Conservation (phyloP, 805 yeast species). For the Dipodascus geniculatus region DNA sequence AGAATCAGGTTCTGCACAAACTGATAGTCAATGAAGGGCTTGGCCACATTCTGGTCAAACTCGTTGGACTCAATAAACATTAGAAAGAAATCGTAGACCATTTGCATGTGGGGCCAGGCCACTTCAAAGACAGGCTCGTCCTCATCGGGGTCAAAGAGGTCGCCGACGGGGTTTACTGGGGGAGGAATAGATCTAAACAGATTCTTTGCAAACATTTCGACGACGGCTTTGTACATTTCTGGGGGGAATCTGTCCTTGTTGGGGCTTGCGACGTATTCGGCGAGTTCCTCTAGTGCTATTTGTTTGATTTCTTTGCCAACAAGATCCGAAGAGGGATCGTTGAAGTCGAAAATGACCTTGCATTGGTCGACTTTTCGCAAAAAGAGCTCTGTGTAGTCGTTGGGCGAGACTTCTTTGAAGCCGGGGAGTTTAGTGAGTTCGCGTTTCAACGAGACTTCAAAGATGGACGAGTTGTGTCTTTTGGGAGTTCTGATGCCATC, state of each 20-base stretch:
- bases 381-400: conserved; percentile 68
- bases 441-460: conserved; percentile 62
- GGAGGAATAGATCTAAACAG: conserved; percentile 96
- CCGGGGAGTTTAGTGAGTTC: conserved; percentile 68
- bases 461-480: conserved; percentile 84
- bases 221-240: conserved; percentile 80
- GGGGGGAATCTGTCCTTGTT: conserved; percentile 71
- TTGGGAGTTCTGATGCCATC: conserved; percentile 80
- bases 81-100: conserved; percentile 87
- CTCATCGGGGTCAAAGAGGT: conserved; percentile 93
- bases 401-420: conserved; percentile 79
- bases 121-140: conserved; percentile 95
- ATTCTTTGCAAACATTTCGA: conserved; percentile 79
- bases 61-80: conserved; percentile 91
- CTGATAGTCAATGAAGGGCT: conserved; percentile 84
- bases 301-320: conserved; percentile 89
- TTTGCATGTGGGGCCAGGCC: conserved; percentile 98
- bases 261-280: conserved; percentile 73
- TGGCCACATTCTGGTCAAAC: conserved; percentile 85
- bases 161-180: conserved; percentile 95
- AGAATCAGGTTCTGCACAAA: conserved; percentile 75
- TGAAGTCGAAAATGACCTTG: conserved; percentile 85
- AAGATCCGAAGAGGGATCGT: conserved; percentile 83
- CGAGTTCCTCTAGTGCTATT: conserved; percentile 75
- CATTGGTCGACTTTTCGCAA: conserved; percentile 88